A percentile compares a stretch with the other conserved stretches of the same genome.
Evolutionary conservation across 2,329 filamentous ascomycete genomes (phyloP).

Genomic region (Penicillium rolfsii): DNA sequence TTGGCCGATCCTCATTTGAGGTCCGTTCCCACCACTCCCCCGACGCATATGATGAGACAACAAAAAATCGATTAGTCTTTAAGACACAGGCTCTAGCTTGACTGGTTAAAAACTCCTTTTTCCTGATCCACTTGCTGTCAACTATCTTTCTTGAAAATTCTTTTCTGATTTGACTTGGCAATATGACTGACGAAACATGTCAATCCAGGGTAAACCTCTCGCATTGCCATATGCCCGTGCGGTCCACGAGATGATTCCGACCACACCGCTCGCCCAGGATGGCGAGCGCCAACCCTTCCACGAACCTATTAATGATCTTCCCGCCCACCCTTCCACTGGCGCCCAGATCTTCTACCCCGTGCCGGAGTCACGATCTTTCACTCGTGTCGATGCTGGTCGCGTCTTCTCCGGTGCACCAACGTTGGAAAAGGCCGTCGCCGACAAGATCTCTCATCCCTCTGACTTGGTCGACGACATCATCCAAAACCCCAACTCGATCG

Average conservation of each 20-base stretch:
- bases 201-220: slow-evolving; percentile 69
- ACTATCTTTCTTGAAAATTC: slow-evolving; percentile 3
- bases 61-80: slow-evolving; percentile 98
- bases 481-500: slow-evolving; percentile 40
- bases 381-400: slow-evolving; percentile 65
- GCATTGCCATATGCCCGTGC: slow-evolving; percentile 77
- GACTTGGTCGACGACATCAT: slow-evolving; percentile 41
- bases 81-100: slow-evolving; percentile 69
- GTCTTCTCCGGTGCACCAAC: slow-evolving; percentile 58
- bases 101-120: slow-evolving; percentile 66
- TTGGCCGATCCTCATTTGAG: neutral
- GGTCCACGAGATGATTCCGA: slow-evolving; percentile 78
- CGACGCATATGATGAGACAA: slow-evolving; percentile 66
- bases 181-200: slow-evolving; percentile 13
- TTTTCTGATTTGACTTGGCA: slow-evolving; percentile 21
- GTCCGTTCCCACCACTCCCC: slow-evolving; percentile 1
- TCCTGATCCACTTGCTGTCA: slow-evolving; percentile 30
- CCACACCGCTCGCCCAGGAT: slow-evolving; percentile 54
- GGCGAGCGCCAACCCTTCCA: slow-evolving; percentile 50
- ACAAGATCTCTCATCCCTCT: slow-evolving; percentile 30
- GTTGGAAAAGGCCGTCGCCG: slow-evolving; percentile 32
- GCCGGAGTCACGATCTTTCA: slow-evolving; percentile 66
- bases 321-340: slow-evolving; percentile 59
- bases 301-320: slow-evolving; percentile 67
- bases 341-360: slow-evolving; percentile 65